Conservation (phyloP, 257 asterid species). For the Nicotiana knightiana region DNA sequence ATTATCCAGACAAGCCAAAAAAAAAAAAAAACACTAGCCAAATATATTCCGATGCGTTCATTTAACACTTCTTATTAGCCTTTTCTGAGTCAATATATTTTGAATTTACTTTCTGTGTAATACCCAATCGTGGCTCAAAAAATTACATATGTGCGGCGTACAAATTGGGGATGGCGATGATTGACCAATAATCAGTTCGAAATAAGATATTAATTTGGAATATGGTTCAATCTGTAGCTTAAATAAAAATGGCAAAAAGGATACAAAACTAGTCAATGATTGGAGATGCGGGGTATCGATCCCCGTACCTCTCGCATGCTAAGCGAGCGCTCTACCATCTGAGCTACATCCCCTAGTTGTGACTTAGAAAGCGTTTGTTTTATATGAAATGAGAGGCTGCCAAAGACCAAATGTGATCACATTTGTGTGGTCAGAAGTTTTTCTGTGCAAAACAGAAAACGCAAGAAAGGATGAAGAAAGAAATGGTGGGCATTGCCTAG, state of each 20-base stretch:
- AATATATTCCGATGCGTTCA: too few relatives aligned
- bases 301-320: slow-evolving; percentile 49
- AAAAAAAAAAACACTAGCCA: too few relatives aligned
- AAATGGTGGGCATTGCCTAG: not conserved
- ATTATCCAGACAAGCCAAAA: too few relatives aligned
- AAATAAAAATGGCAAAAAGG: too few relatives aligned
- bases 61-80: too few relatives aligned
- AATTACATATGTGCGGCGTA: not conserved
- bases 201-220: too few relatives aligned
- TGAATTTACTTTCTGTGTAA: not conserved
- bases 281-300: slow-evolving; percentile 55
- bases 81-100: not conserved
- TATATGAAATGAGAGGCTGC: not conserved
- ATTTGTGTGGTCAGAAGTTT: not conserved
- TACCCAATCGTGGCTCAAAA: not conserved
- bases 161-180: too few relatives aligned
- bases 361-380: too few relatives aligned
- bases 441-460: not conserved
- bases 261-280: too few relatives aligned
- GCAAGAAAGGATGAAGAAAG: not conserved
- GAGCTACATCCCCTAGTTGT: slow-evolving; percentile 13
- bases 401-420: not conserved
- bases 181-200: too few relatives aligned
- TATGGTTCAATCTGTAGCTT: too few relatives aligned
- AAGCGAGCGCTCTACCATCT: slow-evolving; percentile 54